phyloP scores from a whole-genome alignment of 805 yeast genomes.

The Teunomyces panamensis region DNA sequence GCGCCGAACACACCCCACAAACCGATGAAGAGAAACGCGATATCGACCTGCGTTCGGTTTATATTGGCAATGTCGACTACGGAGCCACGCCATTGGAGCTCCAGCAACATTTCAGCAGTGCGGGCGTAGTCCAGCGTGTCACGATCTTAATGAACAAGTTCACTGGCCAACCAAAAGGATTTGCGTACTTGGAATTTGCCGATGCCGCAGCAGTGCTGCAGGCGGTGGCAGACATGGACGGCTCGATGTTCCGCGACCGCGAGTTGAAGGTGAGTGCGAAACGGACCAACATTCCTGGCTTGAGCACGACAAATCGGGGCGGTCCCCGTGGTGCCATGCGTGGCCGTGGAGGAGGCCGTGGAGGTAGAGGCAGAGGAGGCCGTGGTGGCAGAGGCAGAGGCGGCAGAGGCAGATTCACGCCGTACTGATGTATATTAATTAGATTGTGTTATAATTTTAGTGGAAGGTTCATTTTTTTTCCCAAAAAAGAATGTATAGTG shows the following conservation, averaged over 20 bases:
- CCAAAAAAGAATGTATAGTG: too few species aligned
- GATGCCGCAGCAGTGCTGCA: conserved; percentile 59
- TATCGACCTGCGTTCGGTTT: conserved; percentile 73
- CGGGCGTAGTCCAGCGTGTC: conserved; percentile 75
- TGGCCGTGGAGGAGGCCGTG: conserved; percentile 30
- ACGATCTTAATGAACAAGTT: conserved; percentile 70
- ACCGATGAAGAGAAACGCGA: conserved; percentile 53
- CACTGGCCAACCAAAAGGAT: conserved; percentile 84
- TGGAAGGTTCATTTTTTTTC: too few species aligned
- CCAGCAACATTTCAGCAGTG: conserved; percentile 65
- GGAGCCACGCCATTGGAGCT: conserved; percentile 75
- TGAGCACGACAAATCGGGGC: conserved; percentile 32
- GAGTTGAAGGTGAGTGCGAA: conserved; percentile 71
- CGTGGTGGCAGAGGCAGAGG: conserved; percentile 10
- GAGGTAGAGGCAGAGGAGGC: conserved; percentile 23
- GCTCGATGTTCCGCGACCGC: conserved; percentile 63
- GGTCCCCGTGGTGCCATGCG: conserved; percentile 31
- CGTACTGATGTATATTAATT: conserved; percentile 8
- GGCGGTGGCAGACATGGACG: conserved; percentile 63
- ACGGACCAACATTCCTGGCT: conserved; percentile 80
- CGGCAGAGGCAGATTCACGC: conserved; percentile 13
- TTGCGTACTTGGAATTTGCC: conserved; percentile 82
- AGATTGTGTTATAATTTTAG: too few species aligned
- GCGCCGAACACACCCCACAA: conserved; percentile 19
- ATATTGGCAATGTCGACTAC: conserved; percentile 84